Percentiles rank a stretch among this genome's conserved stretches.
These are phyloP conservation scores for Rhizopogon vesiculosus DNA, from an alignment of 768 basidiomycete genomes.

Conservation along the genomic window DNA sequence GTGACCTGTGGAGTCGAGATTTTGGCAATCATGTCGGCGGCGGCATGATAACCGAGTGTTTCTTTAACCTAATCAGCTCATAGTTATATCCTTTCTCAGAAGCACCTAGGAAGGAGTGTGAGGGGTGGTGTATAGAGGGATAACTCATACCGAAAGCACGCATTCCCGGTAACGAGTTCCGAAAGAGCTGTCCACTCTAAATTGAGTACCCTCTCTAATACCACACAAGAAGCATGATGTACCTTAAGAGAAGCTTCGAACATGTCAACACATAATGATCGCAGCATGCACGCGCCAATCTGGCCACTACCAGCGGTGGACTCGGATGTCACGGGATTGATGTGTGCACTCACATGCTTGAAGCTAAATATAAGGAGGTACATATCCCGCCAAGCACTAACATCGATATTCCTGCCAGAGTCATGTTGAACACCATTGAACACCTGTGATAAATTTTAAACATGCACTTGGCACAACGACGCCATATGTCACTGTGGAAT, in stretches of 20 bases:
- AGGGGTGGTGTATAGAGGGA: neutral
- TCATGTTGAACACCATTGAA: no score
- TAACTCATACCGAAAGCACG: neutral
- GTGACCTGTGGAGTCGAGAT: constrained; percentile 57
- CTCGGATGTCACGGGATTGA: no score
- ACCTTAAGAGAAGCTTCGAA: neutral
- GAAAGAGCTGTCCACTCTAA: neutral
- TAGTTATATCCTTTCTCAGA: neutral
- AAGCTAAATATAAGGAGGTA: no score
- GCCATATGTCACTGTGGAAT: no score
- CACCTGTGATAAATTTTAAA: no score
- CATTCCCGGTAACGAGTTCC: neutral
- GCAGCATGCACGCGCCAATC: neutral
- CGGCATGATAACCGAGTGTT: constrained; percentile 3
- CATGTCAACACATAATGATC: neutral
- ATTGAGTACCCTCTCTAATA: neutral
- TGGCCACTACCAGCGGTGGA: no score
- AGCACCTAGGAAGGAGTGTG: neutral
- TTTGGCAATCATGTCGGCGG: constrained; percentile 62
- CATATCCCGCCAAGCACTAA: no score
- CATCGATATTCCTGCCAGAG: no score
- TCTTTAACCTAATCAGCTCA: no score
- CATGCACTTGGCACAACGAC: no score
- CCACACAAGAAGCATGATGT: neutral
- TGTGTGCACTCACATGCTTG: no score